Evolutionary conservation across 2,329 filamentous ascomycete genomes (phyloP).

Genomic region (Calonectria multiphialidica): DNA sequence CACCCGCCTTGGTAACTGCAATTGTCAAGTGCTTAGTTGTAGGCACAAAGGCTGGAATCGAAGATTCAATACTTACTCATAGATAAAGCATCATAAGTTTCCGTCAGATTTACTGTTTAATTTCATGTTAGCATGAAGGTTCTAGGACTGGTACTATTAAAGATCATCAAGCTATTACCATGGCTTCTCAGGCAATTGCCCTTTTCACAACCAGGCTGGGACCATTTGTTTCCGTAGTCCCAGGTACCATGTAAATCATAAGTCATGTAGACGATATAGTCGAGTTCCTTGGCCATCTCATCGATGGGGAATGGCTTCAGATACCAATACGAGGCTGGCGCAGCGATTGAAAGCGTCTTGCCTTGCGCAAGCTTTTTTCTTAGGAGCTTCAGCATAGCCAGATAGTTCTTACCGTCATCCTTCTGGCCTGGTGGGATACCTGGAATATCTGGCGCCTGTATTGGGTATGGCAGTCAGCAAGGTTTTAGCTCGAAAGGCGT

Average conservation of each 20-base stretch:
- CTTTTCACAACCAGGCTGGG: slow-evolving; percentile 25
- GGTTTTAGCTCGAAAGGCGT: neutral
- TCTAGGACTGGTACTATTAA: neutral
- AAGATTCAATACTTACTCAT: slow-evolving; percentile 32
- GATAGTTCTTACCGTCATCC: neutral
- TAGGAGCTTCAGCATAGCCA: neutral
- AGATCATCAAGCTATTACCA: neutral
- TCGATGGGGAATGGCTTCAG: slow-evolving; percentile 47
- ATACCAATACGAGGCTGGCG: slow-evolving; percentile 50
- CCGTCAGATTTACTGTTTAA: slow-evolving; percentile 48
- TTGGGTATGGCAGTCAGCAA: neutral
- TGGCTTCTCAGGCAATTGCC: slow-evolving; percentile 49
- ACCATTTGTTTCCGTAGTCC: slow-evolving; percentile 45
- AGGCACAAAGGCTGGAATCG: neutral
- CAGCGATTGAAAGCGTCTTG: slow-evolving; percentile 20
- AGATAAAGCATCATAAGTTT: slow-evolving; percentile 47
- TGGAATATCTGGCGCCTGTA: neutral
- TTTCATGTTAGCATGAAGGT: neutral
- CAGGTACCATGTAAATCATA: slow-evolving; percentile 31
- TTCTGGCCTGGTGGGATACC: neutral
- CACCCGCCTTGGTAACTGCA: slow-evolving; percentile 33
- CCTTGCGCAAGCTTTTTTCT: neutral
- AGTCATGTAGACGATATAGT: slow-evolving; percentile 46
- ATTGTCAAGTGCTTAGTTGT: neutral
- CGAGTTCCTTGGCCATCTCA: slow-evolving; percentile 38